Conservation (phyloP, 148 eudicot genomes). For the Talinum fruticosum region DNA sequence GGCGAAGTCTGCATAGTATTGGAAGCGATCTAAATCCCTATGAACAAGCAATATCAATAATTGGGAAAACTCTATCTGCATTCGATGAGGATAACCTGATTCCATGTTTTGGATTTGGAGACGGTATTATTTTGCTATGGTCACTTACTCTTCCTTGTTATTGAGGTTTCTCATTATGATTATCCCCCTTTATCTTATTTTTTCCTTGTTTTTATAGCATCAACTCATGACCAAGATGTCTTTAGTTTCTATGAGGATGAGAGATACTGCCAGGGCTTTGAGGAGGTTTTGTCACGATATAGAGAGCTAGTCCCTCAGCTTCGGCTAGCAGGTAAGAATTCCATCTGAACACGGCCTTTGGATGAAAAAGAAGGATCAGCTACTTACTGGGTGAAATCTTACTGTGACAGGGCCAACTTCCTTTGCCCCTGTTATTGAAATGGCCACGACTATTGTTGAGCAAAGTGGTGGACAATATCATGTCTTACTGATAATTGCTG, state of each 20-base stretch:
- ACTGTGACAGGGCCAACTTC: slow-evolving; percentile 81
- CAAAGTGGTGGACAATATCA: slow-evolving; percentile 97
- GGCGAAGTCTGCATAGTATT: slow-evolving; percentile 83
- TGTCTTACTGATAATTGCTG: slow-evolving; percentile 89
- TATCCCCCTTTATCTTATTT: not conserved
- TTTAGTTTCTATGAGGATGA: slow-evolving; percentile 88
- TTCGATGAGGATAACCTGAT: slow-evolving; percentile 97
- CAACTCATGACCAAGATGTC: slow-evolving; percentile 98
- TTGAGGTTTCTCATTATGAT: not conserved
- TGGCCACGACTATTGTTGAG: slow-evolving; percentile 93
- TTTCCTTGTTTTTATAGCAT: slow-evolving; percentile 43
- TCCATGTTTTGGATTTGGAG: slow-evolving; percentile 98
- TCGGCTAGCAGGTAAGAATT: slow-evolving; percentile 70
- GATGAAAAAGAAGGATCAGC: not conserved
- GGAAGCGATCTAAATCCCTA: slow-evolving; percentile 74
- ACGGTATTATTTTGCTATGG: slow-evolving; percentile 49
- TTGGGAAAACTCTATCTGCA: slow-evolving; percentile 84
- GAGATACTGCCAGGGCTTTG: slow-evolving; percentile 78
- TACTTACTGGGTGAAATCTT: slow-evolving; percentile 1
- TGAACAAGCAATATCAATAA: slow-evolving; percentile 90
- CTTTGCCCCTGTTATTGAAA: slow-evolving; percentile 93
- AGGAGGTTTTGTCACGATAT: slow-evolving; percentile 80
- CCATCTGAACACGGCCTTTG: slow-evolving; percentile 1
- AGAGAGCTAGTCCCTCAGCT: slow-evolving; percentile 85
- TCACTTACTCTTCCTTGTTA: not conserved